Evolutionary conservation across 2,329 filamentous ascomycete species (phyloP), one percentile per base, ranked within the genome.

Genomic region (Ceratocystis cubensis): DNA sequence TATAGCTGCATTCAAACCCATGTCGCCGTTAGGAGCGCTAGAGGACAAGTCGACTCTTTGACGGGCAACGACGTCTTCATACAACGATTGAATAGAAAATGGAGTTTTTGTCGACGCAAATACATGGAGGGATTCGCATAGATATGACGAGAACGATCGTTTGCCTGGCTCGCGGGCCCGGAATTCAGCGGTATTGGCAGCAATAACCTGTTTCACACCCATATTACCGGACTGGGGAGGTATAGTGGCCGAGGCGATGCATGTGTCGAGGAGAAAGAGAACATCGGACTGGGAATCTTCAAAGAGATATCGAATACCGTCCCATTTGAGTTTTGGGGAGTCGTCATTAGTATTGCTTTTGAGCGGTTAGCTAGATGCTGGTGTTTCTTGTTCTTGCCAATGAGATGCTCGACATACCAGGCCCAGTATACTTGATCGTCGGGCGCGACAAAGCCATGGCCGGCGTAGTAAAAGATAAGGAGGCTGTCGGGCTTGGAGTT

Each of bases 341-440:
- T 84, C 81, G 69, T 82, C 80, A 61, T 79, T 78, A 57, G 78
- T 69, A 74, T 84, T 83, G 75, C 84, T 87, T 72, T 64, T 61
- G 67, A 48, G 37, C 15, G 61, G 62, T 65, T 64, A 37, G 66
- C 64, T 64, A 67, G 62, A 81, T 73, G 81, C 77, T 75, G 41
- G 22, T 17, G 41, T 30, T 15, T 37, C 17, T 63, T 57, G 28
- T 33, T 37, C n/a, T 46, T 53, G 13, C 22, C 44, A n/a, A 30
- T 4, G 56, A 25, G 17, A 30, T 33, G 33, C 17, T 30, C 25
- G 33, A 68, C 84, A 77, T 78, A 87, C 84, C 82, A 83, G 67
- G 84, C 83, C 84, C 84, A 87, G 73, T 85, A 86, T 30, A 86
- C 76, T 73, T 86, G 82, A 71, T 81, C 81, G 72, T 87, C 82